Evolutionary conservation across 768 basidiomycete genomes (phyloP).

Genomic region (Boletus coccyginus): DNA sequence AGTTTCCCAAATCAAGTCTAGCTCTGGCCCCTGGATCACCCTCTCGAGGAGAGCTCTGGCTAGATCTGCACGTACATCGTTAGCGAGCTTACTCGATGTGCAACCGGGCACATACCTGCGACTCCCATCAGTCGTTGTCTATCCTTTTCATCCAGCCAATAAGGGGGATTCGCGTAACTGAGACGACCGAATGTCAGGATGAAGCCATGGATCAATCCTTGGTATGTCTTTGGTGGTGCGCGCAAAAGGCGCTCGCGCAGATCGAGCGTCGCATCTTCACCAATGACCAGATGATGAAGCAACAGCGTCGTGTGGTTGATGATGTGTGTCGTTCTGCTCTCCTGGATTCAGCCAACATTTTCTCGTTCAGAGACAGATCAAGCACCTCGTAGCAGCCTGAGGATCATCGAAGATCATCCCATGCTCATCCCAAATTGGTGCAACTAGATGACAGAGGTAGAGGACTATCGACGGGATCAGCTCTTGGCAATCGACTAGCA

Average conservation of each 20-base stretch:
- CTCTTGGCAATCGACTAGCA: slow-evolving; percentile 46
- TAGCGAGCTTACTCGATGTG: neutral
- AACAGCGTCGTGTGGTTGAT: slow-evolving; percentile 56
- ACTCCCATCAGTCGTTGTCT: slow-evolving; percentile 43
- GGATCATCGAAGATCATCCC: slow-evolving; percentile 39
- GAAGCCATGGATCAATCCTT: slow-evolving; percentile 65
- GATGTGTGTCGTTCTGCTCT: slow-evolving; percentile 46
- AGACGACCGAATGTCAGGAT: slow-evolving; percentile 75
- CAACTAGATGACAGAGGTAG: slow-evolving; percentile 50
- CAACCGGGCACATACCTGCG: slow-evolving; percentile 40
- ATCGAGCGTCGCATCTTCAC: slow-evolving; percentile 44
- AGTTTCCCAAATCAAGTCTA: slow-evolving; percentile 61
- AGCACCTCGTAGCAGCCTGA: slow-evolving; percentile 28
- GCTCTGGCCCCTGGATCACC: slow-evolving; percentile 71
- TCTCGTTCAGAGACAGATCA: neutral
- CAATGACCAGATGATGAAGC: slow-evolving; percentile 62
- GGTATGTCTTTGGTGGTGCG: slow-evolving; percentile 53
- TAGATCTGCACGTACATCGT: slow-evolving; percentile 40
- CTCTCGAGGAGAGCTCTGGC: slow-evolving; percentile 60
- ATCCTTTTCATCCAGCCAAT: slow-evolving; percentile 47
- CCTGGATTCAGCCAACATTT: neutral
- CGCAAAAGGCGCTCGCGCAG: slow-evolving; percentile 58
- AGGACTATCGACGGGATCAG: slow-evolving; percentile 65
- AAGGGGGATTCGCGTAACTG: slow-evolving; percentile 64
- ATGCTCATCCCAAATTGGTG: slow-evolving; percentile 67